Evolutionary conservation across 1,139 yeast genomes (phyloP).

Genomic region (Candida mesenterica): DNA sequence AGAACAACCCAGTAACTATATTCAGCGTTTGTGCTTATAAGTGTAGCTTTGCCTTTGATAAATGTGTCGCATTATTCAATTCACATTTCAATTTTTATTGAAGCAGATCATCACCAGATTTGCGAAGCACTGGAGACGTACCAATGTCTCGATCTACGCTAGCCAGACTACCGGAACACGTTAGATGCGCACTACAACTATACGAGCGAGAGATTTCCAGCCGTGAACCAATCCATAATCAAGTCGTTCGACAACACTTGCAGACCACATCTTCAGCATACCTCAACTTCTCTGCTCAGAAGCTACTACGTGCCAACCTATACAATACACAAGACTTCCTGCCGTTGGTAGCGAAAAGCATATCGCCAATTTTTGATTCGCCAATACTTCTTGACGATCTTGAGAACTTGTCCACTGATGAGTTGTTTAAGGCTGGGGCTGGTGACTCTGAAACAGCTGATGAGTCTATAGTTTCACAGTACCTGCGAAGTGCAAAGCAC

Average conservation of each 20-base stretch:
- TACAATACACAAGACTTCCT: conserved; percentile 23
- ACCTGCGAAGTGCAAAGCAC: conserved; percentile 15
- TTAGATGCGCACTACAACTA: conserved; percentile 10
- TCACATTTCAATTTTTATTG: no score
- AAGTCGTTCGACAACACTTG: conserved; percentile 14
- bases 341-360: conserved; percentile 17
- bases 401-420: conserved; percentile 17
- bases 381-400: conserved; percentile 15
- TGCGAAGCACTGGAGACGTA: conserved; percentile 1
- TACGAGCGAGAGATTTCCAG: conserved; percentile 13
- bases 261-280: conserved; percentile 20
- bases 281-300: conserved; percentile 19
- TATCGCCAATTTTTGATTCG: conserved; percentile 19
- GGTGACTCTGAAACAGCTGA: not conserved
- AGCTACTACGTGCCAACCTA: conserved; percentile 15
- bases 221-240: conserved; percentile 11
- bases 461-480: conserved; percentile 15
- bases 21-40: no score
- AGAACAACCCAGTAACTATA: no score
- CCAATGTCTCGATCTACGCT: conserved; percentile 17
- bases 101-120: not conserved
- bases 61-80: no score
- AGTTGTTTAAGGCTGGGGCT: conserved; percentile 12
- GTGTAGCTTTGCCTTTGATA: no score
- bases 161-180: conserved; percentile 17